phyloP scores from a whole-genome alignment of 2,329 filamentous ascomycete genomes.

The Claviceps pusilla region DNA sequence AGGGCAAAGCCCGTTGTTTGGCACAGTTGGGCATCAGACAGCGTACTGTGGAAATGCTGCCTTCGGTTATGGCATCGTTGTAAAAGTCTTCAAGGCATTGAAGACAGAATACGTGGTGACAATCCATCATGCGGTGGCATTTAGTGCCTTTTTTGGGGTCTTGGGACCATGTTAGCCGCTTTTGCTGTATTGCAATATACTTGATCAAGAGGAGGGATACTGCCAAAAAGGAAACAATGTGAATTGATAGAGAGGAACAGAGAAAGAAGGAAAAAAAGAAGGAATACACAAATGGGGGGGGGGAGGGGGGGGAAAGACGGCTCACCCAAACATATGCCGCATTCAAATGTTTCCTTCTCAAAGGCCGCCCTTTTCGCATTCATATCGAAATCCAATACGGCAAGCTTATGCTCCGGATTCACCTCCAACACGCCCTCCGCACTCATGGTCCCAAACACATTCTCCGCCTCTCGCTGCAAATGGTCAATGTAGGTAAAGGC shows the following conservation, averaged over 20 bases:
- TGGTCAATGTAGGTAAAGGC: conserved; percentile 51
- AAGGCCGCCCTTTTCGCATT: conserved; percentile 61
- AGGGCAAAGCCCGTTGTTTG: conserved; percentile 34
- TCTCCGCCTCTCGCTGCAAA: conserved; percentile 41
- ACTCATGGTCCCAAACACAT: conserved; percentile 43
- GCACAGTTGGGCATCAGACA: conserved; percentile 72
- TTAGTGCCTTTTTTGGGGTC: conserved; percentile 78
- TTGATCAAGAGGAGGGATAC: too few relatives aligned
- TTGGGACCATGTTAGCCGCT: conserved; percentile 10
- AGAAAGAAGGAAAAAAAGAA: not conserved
- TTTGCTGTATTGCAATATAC: not conserved
- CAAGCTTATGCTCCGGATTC: conserved; percentile 45
- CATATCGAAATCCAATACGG: conserved; percentile 64
- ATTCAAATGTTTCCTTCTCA: conserved; percentile 72
- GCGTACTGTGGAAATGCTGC: conserved; percentile 62
- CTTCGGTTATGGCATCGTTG: conserved; percentile 72
- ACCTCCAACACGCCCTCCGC: conserved; percentile 34
- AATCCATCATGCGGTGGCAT: conserved; percentile 71
- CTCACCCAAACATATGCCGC: conserved; percentile 63
- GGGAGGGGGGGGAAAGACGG: not conserved
- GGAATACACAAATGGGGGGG: not conserved
- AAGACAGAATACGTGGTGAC: conserved; percentile 81
- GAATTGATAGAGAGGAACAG: not conserved
- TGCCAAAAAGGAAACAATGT: too few relatives aligned
- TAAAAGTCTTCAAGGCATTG: conserved; percentile 84